Percentiles rank a stretch among this genome's conserved stretches.
Evolutionary conservation across 2,329 filamentous ascomycete species (phyloP).

Genomic region (Fusarium verrucosum): DNA sequence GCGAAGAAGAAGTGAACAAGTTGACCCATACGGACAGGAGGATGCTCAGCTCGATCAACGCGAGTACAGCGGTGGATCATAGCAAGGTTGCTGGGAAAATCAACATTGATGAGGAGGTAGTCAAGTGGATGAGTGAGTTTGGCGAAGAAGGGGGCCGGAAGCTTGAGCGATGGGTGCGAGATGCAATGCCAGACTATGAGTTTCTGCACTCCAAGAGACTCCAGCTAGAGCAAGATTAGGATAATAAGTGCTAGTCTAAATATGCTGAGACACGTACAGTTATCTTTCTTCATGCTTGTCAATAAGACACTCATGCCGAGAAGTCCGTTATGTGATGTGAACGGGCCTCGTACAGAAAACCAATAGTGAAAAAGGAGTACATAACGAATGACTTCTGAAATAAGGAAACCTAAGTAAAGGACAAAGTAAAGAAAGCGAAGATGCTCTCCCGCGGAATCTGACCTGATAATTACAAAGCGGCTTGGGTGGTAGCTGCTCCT

Average conservation of each 20-base stretch:
- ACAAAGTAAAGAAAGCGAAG: no score
- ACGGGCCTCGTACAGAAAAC: no score
- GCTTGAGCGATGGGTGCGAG: conserved; percentile 30
- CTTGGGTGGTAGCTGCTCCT: not conserved
- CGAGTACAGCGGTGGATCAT: conserved; percentile 10
- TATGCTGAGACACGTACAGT: no score
- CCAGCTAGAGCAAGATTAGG: not conserved
- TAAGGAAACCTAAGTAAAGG: no score
- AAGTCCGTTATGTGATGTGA: no score
- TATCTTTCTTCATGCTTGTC: no score
- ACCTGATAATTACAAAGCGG: not conserved
- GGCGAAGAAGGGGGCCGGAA: conserved; percentile 16
- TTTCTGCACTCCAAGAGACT: conserved; percentile 28
- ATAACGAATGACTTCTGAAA: no score
- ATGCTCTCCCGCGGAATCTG: not conserved
- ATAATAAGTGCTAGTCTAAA: fast-evolving
- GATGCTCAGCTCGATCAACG: conserved; percentile 32
- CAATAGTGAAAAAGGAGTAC: no score
- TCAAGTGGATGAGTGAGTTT: conserved; percentile 34
- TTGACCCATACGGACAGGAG: conserved; percentile 1
- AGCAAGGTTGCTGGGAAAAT: conserved; percentile 28
- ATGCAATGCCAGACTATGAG: conserved; percentile 27
- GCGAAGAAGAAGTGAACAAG: not conserved
- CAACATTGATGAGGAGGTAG: conserved; percentile 22
- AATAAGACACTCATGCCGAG: no score